Evolutionary conservation across 768 basidiomycete genomes (phyloP).

Genomic region (Chalciporus sphaerocephalus): DNA sequence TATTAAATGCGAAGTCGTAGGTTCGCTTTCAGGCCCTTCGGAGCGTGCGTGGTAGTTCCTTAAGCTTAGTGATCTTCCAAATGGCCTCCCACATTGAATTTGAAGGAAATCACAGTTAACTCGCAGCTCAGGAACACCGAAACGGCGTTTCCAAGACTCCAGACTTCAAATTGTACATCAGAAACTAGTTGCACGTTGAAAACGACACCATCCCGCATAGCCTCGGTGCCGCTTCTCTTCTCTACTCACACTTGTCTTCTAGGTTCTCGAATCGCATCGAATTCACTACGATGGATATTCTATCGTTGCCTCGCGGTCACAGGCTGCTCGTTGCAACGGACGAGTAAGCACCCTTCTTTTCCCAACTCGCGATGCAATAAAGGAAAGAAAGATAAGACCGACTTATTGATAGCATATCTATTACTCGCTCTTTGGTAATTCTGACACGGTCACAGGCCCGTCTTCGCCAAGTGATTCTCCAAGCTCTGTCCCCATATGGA

Average conservation of each 20-base stretch:
- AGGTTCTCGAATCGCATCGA: constrained; percentile 6
- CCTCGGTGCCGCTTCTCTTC: constrained; percentile 1
- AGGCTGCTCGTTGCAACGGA: not conserved
- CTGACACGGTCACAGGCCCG: constrained; percentile 13
- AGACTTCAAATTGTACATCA: not conserved
- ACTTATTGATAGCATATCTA: too few species aligned
- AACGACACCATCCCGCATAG: constrained; percentile 9
- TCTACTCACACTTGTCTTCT: not conserved
- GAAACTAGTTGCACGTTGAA: not conserved
- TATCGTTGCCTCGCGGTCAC: constrained; percentile 10
- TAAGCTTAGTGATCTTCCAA: too few species aligned
- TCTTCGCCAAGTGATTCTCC: constrained; percentile 20
- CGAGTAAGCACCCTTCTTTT: constrained; percentile 1
- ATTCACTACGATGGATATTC: not conserved
- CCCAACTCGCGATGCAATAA: constrained; percentile 3
- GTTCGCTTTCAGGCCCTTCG: too few species aligned
- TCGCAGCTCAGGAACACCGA: too few species aligned
- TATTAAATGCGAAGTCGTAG: too few species aligned
- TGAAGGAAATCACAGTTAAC: too few species aligned
- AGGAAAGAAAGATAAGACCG: constrained; percentile 1
- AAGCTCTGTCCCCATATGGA: constrained; percentile 5
- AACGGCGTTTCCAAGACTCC: constrained; percentile 1
- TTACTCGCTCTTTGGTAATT: not conserved
- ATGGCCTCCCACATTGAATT: too few species aligned
- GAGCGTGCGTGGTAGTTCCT: too few species aligned